These are phyloP conservation scores for Emmonsiellopsis sp. DNA, from an alignment of 2,329 filamentous ascomycete species.

Conservation along the genomic window DNA sequence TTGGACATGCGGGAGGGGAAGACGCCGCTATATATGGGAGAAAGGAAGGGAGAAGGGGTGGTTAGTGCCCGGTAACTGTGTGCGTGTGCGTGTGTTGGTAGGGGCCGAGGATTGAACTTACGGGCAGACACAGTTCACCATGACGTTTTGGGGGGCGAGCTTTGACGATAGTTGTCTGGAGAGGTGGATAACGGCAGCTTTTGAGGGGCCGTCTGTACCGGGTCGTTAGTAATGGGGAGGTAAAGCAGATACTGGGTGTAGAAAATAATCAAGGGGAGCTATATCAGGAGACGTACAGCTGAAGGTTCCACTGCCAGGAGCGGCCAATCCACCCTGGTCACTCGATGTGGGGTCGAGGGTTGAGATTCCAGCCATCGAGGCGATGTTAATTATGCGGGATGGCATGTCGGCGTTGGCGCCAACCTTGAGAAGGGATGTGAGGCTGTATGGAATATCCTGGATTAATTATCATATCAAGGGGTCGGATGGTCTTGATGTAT, in stretches of 20 bases:
- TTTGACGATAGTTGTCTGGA: slow-evolving; percentile 33
- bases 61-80: too few relatives aligned
- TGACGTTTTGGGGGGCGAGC: slow-evolving; percentile 33
- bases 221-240: neutral
- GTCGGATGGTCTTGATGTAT: too few relatives aligned
- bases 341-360: slow-evolving; percentile 39
- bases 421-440: slow-evolving; percentile 27
- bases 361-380: slow-evolving; percentile 31
- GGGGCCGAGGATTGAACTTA: neutral
- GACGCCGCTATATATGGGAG: slow-evolving; percentile 19
- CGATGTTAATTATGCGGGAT: slow-evolving; percentile 32
- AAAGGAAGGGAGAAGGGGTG: too few relatives aligned
- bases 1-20: slow-evolving; percentile 35
- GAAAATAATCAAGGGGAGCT: slow-evolving; percentile 1
- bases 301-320: slow-evolving; percentile 33
- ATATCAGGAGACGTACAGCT: slow-evolving; percentile 16
- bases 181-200: slow-evolving; percentile 35
- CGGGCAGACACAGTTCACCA: slow-evolving; percentile 33
- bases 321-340: slow-evolving; percentile 34
- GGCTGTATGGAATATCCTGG: slow-evolving; percentile 14
- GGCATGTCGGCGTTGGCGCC: slow-evolving; percentile 24
- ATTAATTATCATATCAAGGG: neutral
- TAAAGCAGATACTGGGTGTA: neutral
- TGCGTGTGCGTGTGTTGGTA: neutral
- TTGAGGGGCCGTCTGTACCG: slow-evolving; percentile 27